Base-by-base conservation (phyloP, 345 rosid species). In the Eucalyptus caleyi region DNA sequence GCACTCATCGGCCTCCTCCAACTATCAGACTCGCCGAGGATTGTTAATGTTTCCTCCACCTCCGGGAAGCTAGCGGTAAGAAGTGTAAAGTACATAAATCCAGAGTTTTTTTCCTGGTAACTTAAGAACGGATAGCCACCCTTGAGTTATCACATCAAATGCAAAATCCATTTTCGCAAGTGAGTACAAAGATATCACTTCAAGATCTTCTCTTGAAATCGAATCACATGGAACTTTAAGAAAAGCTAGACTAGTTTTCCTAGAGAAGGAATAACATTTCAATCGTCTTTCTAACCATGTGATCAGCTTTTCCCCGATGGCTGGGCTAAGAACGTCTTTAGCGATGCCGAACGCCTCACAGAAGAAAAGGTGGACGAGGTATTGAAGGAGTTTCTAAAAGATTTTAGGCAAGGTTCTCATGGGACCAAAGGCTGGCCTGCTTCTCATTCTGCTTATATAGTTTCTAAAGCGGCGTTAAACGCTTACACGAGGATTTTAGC, bases 341-440 rank as follows among this genome's bases (percentile, higher is more conserved):
- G 91, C 49, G 91, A 95, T 87, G 93, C 45, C 24, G 92, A 94
- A 86, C 89, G 89, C 34, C 91, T 94, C 67, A 92, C 93, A 21
- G 90, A 91, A 89, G 94, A 93, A 90, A 93, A 86, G 90, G 86
- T 95, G 37, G 94, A 95, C 24, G 89, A 90, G 90, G 91, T 94
- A 30, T 94, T 94, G 50, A 91, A 49, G 11, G 92, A 88, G 89
- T 94, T 89, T 85, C 93, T 94, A 3, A 91, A 91, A 34, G 93
- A 94, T 90, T 91, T 77, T 87, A 93, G 89, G 90, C 90, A 92
- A 87, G 95, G 93, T 8, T 87, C 89, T 23, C 88, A 90, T 51
- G 89, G 89, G 85, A 87, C 85, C 72, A 93, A 92, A 87, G 94
- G 94, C 19, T 94, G 92, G 93, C 90, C 91, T 50, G 11, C 62